Evolutionary conservation across 345 rosid genomes (phyloP).

Genomic region (Cardamine resedifolia): DNA sequence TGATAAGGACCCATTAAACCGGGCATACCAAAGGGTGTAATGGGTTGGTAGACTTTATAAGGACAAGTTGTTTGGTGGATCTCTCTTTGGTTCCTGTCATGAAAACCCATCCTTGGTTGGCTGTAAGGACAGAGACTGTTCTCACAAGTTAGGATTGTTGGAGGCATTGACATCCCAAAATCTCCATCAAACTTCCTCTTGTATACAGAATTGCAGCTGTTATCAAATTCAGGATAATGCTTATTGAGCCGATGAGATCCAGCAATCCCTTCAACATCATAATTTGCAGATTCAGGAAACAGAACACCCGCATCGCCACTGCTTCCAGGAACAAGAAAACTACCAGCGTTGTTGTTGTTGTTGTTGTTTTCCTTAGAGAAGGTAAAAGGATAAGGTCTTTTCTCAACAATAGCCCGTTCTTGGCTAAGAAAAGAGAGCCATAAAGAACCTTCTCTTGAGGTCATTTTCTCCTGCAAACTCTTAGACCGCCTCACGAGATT

Average conservation of each 20-base stretch:
- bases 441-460: conserved; percentile 86
- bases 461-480: conserved; percentile 93
- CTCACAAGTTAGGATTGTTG: conserved; percentile 60
- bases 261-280: conserved; percentile 72
- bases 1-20: conserved; percentile 11
- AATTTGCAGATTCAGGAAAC: conserved; percentile 62
- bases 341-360: not conserved
- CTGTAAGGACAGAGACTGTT: conserved; percentile 64
- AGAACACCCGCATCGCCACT: conserved; percentile 30
- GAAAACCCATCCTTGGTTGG: conserved; percentile 59
- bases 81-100: conserved; percentile 70
- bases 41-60: conserved; percentile 35
- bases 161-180: conserved; percentile 49
- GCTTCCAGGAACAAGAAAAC: not conserved
- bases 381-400: conserved; percentile 53
- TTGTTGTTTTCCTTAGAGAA: conserved; percentile 43
- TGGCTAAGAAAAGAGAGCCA: conserved; percentile 83
- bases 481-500: conserved; percentile 82
- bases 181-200: conserved; percentile 70
- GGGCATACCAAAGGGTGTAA: conserved; percentile 2
- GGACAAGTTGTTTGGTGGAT: conserved; percentile 78
- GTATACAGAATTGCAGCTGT: conserved; percentile 43
- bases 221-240: conserved; percentile 40
- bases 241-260: conserved; percentile 37
- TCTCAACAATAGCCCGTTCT: conserved; percentile 59